phyloP scores from a whole-genome alignment of 352 stramenopile genomes.

The Phytophthora podocarpi region DNA sequence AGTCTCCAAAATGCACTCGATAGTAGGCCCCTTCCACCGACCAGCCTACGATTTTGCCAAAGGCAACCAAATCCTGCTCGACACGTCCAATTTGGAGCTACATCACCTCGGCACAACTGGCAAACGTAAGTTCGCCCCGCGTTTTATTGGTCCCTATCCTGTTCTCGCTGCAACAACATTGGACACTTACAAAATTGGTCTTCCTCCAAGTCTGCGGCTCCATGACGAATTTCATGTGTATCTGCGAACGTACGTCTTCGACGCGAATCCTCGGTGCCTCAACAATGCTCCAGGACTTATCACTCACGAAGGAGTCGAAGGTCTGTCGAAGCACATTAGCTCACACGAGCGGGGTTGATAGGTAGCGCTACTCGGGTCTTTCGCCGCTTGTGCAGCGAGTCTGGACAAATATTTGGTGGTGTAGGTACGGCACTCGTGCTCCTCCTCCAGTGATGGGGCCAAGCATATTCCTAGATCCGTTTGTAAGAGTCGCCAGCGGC shows the following conservation, averaged over 20 bases:
- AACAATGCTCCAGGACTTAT: not conserved
- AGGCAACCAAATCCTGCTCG: constrained; percentile 17
- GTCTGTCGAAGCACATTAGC: too few relatives aligned
- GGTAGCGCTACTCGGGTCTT: too few relatives aligned
- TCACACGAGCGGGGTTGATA: too few relatives aligned
- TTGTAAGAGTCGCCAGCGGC: too few relatives aligned
- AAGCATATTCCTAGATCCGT: too few relatives aligned
- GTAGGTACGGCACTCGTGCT: too few relatives aligned
- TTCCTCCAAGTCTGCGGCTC: constrained; percentile 11
- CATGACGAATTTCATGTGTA: constrained; percentile 32
- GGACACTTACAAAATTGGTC: constrained; percentile 11
- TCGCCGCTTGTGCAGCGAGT: too few relatives aligned
- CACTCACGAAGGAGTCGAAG: not conserved
- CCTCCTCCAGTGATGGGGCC: too few relatives aligned
- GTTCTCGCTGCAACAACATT: not conserved
- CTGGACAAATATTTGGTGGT: too few relatives aligned
- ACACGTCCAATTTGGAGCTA: constrained; percentile 21
- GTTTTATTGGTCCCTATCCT: constrained; percentile 22
- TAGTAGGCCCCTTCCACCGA: too few relatives aligned
- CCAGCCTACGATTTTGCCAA: not conserved
- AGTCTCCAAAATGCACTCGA: too few relatives aligned
- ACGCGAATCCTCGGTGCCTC: constrained; percentile 11
- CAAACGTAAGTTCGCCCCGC: constrained; percentile 13
- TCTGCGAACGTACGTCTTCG: constrained; percentile 6
- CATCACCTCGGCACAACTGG: constrained; percentile 8